These are phyloP conservation scores for Alloteropsis semialata DNA, from an alignment of 176 grass and related monocot species.

Conservation along the genomic window DNA sequence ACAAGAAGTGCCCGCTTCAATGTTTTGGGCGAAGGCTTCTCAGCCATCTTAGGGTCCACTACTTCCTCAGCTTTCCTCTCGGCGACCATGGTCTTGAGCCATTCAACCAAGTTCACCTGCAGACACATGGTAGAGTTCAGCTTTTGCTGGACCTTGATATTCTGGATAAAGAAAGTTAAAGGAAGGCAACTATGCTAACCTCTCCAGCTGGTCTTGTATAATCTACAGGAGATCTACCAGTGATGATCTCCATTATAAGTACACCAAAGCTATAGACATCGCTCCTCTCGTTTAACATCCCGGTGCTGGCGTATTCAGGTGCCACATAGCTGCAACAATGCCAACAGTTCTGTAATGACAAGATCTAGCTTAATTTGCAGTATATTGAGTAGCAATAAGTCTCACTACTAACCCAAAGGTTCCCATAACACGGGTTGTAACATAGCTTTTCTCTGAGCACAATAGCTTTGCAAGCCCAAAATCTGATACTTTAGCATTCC, in stretches of 20 bases:
- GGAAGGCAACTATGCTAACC: conserved; percentile 14
- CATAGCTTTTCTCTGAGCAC: conserved; percentile 83
- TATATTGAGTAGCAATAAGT: background rate
- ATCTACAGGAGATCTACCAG: conserved; percentile 92
- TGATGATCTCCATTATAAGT: conserved; percentile 92
- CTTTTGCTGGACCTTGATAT: background rate
- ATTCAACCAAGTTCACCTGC: conserved; percentile 96
- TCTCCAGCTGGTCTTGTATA: conserved; percentile 80
- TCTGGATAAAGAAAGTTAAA: background rate
- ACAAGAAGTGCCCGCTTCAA: conserved; percentile 73
- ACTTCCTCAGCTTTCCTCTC: conserved; percentile 78
- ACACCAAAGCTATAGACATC: conserved; percentile 98
- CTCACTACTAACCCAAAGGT: conserved; percentile 79
- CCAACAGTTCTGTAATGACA: conserved; percentile 20
- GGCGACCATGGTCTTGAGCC: conserved; percentile 84
- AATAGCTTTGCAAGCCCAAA: conserved; percentile 96
- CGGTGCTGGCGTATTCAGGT: conserved; percentile 94
- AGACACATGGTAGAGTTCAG: background rate
- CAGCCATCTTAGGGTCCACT: conserved; percentile 69
- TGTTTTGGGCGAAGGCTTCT: conserved; percentile 74
- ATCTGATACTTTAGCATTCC: conserved; percentile 89
- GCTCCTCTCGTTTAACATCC: conserved; percentile 93
- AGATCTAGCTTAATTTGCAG: background rate
- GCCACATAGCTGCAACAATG: conserved; percentile 74
- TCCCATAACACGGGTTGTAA: conserved; percentile 98